Conservation (phyloP, 1,284 basidiomycete species). For the Anthracocystis walkeri region DNA sequence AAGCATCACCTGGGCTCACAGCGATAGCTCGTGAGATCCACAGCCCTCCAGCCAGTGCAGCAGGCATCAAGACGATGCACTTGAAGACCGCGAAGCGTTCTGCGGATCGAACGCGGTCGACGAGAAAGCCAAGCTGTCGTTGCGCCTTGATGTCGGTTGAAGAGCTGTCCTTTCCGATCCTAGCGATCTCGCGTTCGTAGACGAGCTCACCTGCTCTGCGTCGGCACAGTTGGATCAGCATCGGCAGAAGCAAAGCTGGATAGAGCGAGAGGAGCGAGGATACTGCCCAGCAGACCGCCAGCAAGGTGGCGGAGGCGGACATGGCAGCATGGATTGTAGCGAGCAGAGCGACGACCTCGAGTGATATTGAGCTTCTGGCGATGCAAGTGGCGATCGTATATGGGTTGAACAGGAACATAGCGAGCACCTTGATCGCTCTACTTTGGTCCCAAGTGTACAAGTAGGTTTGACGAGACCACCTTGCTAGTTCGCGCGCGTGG, state of each 20-base stretch:
- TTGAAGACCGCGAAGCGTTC: constrained; percentile 40
- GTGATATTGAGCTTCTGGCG: constrained; percentile 81
- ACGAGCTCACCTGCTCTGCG: constrained; percentile 71
- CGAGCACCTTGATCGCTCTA: constrained; percentile 43
- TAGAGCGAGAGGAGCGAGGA: constrained; percentile 70
- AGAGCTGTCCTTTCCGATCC: constrained; percentile 16
- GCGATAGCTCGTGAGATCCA: constrained; percentile 44
- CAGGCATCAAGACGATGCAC: constrained; percentile 31
- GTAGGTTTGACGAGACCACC: constrained; percentile 29
- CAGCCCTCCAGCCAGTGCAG: constrained; percentile 27
- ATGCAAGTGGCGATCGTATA: constrained; percentile 83
- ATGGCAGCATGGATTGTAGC: constrained; percentile 80
- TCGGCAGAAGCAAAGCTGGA: constrained; percentile 77
- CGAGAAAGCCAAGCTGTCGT: constrained; percentile 58
- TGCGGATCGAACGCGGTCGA: constrained; percentile 52
- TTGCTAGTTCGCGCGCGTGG: constrained; percentile 21
- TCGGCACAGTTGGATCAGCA: constrained; percentile 75
- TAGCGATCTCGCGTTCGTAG: constrained; percentile 28
- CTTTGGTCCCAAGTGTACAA: constrained; percentile 43
- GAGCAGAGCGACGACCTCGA: constrained; percentile 81
- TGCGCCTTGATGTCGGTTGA: constrained; percentile 30
- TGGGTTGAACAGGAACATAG: constrained; percentile 83
- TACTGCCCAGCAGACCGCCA: constrained; percentile 22
- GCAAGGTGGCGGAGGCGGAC: constrained; percentile 61
- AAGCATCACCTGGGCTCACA: constrained; percentile 25